A percentile compares a stretch with the other conserved stretches of the same genome.
These are phyloP conservation scores for Geotrichum fermentans DNA, from an alignment of 1,139 yeast species.

Conservation along the genomic window DNA sequence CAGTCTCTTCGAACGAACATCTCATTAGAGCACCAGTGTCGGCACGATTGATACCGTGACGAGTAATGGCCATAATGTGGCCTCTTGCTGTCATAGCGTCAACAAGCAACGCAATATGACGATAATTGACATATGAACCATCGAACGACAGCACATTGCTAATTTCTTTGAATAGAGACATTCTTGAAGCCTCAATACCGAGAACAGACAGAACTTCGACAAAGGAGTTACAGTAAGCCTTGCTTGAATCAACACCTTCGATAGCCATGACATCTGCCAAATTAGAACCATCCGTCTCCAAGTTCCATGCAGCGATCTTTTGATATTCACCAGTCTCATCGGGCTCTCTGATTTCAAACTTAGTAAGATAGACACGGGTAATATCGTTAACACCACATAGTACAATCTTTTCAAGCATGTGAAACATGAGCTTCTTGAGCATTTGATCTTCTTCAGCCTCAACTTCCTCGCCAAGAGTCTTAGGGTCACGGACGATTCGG, in stretches of 20 bases:
- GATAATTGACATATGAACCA: conserved; percentile 97
- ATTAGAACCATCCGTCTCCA: conserved; percentile 98
- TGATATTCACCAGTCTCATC: conserved; percentile 81
- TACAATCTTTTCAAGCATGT: conserved; percentile 92
- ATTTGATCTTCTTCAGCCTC: conserved; percentile 97
- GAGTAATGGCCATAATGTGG: conserved; percentile 96
- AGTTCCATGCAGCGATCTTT: conserved; percentile 93
- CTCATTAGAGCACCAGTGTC: conserved; percentile 99
- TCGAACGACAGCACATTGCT: conserved; percentile 97
- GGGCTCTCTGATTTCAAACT: conserved; percentile 74
- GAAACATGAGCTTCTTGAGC: conserved; percentile 90
- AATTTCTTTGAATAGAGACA: conserved; percentile 88
- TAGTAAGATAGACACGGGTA: conserved; percentile 87
- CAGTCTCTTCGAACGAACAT: conserved; percentile 98
- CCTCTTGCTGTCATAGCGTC: conserved; percentile 99
- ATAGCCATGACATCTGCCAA: conserved; percentile 92
- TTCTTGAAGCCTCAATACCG: conserved; percentile 98
- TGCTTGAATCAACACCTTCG: conserved; percentile 85
- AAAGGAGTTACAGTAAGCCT: conserved; percentile 93
- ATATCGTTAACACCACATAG: conserved; percentile 95
- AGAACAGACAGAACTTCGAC: conserved; percentile 91
- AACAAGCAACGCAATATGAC: conserved; percentile 95
- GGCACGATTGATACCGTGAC: conserved; percentile 98
- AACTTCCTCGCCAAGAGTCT: conserved; percentile 83
- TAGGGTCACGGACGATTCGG: conserved; percentile 96